Conservation (phyloP, 2,329 filamentous ascomycete species). For the Cladosporium sp. region DNA sequence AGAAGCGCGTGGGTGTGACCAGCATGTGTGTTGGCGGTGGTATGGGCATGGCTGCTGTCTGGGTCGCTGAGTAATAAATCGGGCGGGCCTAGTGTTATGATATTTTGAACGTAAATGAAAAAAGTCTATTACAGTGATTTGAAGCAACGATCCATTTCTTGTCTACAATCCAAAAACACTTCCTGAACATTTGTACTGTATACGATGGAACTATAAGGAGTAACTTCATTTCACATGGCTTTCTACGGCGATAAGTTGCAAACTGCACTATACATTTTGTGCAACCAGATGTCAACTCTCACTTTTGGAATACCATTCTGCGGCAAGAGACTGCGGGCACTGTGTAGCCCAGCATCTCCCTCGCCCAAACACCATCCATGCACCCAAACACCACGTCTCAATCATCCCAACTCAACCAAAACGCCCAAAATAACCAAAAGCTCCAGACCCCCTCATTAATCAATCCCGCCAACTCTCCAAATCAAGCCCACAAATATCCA, state of each 20-base stretch:
- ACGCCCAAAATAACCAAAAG: background rate
- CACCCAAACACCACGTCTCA: background rate
- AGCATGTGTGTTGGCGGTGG: slow-evolving; percentile 97
- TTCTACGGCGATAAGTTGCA: background rate
- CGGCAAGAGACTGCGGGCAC: background rate
- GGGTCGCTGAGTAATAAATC: slow-evolving; percentile 85
- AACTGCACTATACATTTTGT: background rate
- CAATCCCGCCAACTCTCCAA: slow-evolving; percentile 45
- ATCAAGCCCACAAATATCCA: slow-evolving; percentile 57
- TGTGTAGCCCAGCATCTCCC: slow-evolving; percentile 1
- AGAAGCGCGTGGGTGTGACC: slow-evolving; percentile 84
- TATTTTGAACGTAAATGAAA: background rate
- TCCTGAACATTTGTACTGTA: background rate
- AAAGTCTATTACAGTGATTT: background rate
- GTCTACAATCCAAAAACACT: background rate
- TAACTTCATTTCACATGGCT: background rate
- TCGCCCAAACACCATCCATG: background rate
- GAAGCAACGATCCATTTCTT: too few species aligned
- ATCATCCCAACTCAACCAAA: background rate
- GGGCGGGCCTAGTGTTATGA: background rate
- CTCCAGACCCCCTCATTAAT: background rate
- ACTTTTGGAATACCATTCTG: background rate
- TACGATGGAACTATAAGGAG: background rate
- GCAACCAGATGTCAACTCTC: background rate
- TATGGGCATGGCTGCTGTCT: slow-evolving; percentile 97